These are phyloP conservation scores for Irpex sp. DNA, from an alignment of 1,284 basidiomycete genomes.

Conservation along the genomic window DNA sequence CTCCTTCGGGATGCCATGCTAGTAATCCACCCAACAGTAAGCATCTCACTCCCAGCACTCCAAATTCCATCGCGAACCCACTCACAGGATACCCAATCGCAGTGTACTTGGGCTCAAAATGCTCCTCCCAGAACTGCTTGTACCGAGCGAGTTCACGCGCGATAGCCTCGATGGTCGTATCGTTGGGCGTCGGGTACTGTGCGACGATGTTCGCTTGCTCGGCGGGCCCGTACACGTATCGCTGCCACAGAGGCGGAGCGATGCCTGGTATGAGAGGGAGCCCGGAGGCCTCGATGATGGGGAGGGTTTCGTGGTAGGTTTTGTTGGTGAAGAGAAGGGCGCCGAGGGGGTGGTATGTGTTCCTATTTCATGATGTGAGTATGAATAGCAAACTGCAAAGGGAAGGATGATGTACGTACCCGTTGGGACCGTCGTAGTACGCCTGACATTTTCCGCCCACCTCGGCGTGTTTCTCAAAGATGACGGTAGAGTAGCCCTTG, in stretches of 20 bases:
- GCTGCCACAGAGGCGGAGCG: too few relatives aligned
- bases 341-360: not conserved
- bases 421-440: not conserved
- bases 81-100: not conserved
- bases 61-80: not conserved
- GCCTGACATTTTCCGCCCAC: not conserved
- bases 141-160: not conserved
- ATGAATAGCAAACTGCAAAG: not conserved
- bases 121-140: not conserved
- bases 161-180: not conserved
- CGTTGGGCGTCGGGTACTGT: not conserved
- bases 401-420: not conserved
- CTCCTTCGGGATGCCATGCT: slow-evolving; percentile 1
- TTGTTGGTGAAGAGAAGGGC: not conserved
- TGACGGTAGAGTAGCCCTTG: not conserved
- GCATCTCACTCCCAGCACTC: too few relatives aligned
- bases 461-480: not conserved
- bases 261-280: not conserved
- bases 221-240: not conserved
- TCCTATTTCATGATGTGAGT: not conserved
- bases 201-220: not conserved
- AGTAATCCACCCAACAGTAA: not conserved
- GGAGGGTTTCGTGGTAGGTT: not conserved
- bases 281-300: not conserved
- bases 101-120: not conserved